Evolutionary conservation across 768 basidiomycete genomes (phyloP), one percentile per base, ranked within the genome.

Genomic region (Exsudoporus frostii): DNA sequence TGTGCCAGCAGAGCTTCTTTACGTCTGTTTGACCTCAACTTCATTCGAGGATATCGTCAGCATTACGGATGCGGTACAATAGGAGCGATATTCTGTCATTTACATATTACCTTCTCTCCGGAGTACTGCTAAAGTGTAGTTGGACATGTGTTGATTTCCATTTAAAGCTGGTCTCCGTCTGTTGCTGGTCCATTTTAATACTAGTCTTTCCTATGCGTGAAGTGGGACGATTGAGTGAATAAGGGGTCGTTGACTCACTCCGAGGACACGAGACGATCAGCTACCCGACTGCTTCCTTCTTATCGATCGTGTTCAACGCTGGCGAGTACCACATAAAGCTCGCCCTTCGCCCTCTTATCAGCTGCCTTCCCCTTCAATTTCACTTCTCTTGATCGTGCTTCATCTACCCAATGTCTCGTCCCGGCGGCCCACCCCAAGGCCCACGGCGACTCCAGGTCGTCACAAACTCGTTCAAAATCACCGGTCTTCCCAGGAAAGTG

Each of bases 391-490:
- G 30, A 36, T 53, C 46, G 9, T 38, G 1, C 48, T 27, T n/a
- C 47, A 51, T 60, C 61, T 48, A n/a, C 27, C 20, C 40, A 19
- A 65, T 65, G 64, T 65, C 64, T 65, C 59, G 51, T 24, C 46
- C 41, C 10, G 45, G 56, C 22, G 59, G 58, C 25, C 50, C 64
- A 20, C 49, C 50, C n/a, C 58, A 60, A 17, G 56, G 53, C 34
- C 5, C 48, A 4, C 48, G 56, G 1, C 58, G 54, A 7, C 57
- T 69, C 25, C 56, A 58, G n/a, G 73, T 74, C 4, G 14, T 47
- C 0, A 74, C 73, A 0, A 74, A 74, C 29, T 71, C 68, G 0
- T 74, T 67, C 51, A 65, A 64, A 45, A 60, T 74, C 19, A 60
- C 56, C 0, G 53, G 58, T 0, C 57, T 72, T 13, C 73, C 73